Evolutionary conservation across 75 land plant species (phyloP).

Genomic region (Picea glauca): DNA sequence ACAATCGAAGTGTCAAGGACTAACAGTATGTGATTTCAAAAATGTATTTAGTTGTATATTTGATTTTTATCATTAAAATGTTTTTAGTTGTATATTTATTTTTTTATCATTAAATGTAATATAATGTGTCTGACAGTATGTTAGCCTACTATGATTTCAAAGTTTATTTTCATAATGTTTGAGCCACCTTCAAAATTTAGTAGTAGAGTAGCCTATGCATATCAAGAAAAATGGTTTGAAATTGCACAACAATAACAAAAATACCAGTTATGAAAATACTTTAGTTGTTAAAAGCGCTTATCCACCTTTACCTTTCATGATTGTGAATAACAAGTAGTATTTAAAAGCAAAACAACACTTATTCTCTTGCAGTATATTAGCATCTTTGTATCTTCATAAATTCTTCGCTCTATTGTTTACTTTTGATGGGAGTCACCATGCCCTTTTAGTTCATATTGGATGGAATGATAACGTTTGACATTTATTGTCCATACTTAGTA

Average conservation of each 20-base stretch:
- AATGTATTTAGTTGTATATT: neutral
- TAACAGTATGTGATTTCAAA: slow-evolving; percentile 43
- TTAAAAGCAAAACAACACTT: neutral
- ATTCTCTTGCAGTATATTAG: neutral
- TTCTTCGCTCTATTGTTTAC: neutral
- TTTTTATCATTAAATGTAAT: neutral
- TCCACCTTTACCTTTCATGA: neutral
- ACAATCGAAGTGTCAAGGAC: slow-evolving; percentile 42
- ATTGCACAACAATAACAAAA: too few relatives aligned
- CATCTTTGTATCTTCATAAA: neutral
- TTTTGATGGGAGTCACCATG: neutral
- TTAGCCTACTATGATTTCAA: too few relatives aligned
- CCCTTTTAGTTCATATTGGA: neutral
- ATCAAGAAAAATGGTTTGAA: too few relatives aligned
- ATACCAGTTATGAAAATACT: neutral
- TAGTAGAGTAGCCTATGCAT: neutral
- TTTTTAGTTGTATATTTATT: neutral
- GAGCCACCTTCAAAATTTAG: neutral
- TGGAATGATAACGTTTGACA: too few relatives aligned
- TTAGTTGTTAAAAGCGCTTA: neutral
- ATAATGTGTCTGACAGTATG: neutral
- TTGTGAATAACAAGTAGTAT: neutral
- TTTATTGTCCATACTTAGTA: too few relatives aligned
- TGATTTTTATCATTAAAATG: neutral
- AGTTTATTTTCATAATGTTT: neutral